These are phyloP conservation scores for Pichia sp. DNA, from an alignment of 1,139 yeast genomes.

Conservation along the genomic window DNA sequence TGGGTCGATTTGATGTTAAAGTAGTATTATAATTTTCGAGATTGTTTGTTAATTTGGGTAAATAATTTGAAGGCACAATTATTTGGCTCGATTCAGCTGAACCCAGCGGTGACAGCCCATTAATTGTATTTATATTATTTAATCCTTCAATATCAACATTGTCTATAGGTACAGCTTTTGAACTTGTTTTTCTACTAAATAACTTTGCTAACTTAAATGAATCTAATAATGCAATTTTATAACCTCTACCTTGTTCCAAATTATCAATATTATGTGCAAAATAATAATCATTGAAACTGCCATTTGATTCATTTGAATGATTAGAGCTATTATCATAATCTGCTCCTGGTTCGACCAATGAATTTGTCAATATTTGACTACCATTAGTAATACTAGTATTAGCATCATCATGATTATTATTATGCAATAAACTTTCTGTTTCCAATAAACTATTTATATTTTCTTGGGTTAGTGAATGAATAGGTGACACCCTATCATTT, in stretches of 20 bases:
- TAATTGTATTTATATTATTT: not conserved
- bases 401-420: not conserved
- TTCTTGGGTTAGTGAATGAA: not conserved
- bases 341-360: not conserved
- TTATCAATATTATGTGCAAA: slow-evolving; percentile 23
- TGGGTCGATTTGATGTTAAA: not conserved
- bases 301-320: slow-evolving; percentile 5
- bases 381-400: not conserved
- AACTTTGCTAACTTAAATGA: slow-evolving; percentile 24
- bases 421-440: not conserved
- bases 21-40: not conserved
- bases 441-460: not conserved
- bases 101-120: slow-evolving; percentile 1
- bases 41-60: not conserved
- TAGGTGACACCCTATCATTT: not conserved
- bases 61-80: not conserved
- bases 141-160: slow-evolving; percentile 6
- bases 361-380: not conserved
- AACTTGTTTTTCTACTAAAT: slow-evolving; percentile 6
- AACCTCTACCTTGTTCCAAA: slow-evolving; percentile 23
- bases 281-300: slow-evolving; percentile 14
- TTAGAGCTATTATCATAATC: not conserved
- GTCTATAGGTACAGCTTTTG: not conserved
- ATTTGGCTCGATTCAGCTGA: slow-evolving; percentile 2
- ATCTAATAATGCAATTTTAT: slow-evolving; percentile 26